Conservation (phyloP, 1,284 basidiomycete genomes). For the Fomitopsis palustris region DNA sequence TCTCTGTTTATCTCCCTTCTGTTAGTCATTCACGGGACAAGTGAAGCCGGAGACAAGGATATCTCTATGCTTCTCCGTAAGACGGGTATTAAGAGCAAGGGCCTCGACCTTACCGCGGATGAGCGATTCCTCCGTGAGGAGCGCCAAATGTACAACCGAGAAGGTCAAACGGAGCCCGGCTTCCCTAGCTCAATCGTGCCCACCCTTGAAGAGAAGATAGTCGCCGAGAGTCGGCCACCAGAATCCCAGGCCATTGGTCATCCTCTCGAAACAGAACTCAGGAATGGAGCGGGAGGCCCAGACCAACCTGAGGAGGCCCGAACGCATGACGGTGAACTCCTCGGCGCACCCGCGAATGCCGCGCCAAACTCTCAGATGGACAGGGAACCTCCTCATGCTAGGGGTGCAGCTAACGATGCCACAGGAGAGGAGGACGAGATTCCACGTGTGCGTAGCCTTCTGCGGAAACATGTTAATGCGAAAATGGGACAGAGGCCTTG, state of each 20-base stretch:
- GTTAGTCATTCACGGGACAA: slow-evolving; percentile 41
- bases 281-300: slow-evolving; percentile 8
- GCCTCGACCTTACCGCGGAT: slow-evolving; percentile 34
- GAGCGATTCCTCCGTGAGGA: slow-evolving; percentile 46
- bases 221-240: slow-evolving; percentile 39
- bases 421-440: slow-evolving; percentile 51
- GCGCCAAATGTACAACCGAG: slow-evolving; percentile 49
- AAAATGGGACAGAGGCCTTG: slow-evolving; percentile 54
- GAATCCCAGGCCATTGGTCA: slow-evolving; percentile 31
- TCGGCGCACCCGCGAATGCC: slow-evolving; percentile 55
- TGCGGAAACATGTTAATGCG: slow-evolving; percentile 54
- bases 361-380: slow-evolving; percentile 38
- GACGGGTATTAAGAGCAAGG: slow-evolving; percentile 39
- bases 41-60: slow-evolving; percentile 35
- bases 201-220: slow-evolving; percentile 68
- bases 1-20: background rate
- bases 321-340: slow-evolving; percentile 40
- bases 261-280: slow-evolving; percentile 26
- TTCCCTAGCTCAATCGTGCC: slow-evolving; percentile 69
- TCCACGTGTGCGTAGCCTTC: slow-evolving; percentile 43
- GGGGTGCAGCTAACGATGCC: slow-evolving; percentile 41
- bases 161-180: slow-evolving; percentile 49
- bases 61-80: slow-evolving; percentile 38
- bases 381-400: slow-evolving; percentile 42
- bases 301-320: slow-evolving; percentile 32